These are phyloP conservation scores for Pseudodiploospora longispora DNA, from an alignment of 2,329 filamentous ascomycete genomes.

Conservation along the genomic window DNA sequence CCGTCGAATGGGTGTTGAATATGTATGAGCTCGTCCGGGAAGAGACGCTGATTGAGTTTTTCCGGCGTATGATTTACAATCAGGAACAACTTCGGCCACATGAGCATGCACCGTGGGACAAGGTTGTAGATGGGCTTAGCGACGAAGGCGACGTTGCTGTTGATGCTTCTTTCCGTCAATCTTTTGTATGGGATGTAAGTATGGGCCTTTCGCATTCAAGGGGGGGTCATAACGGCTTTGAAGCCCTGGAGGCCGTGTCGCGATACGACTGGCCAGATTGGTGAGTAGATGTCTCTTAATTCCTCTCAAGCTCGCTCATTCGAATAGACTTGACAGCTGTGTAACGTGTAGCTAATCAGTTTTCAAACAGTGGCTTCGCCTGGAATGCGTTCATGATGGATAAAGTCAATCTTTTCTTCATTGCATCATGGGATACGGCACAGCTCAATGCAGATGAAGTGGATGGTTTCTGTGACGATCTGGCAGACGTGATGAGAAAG, in stretches of 20 bases:
- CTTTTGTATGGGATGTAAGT: constrained; percentile 31
- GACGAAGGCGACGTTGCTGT: constrained; percentile 24
- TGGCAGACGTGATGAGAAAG: constrained; percentile 23
- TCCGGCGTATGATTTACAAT: constrained; percentile 19
- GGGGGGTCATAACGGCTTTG: constrained; percentile 12
- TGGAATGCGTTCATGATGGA: constrained; percentile 32
- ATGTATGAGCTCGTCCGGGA: constrained; percentile 17
- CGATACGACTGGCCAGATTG: constrained; percentile 31
- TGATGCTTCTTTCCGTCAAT: constrained; percentile 27
- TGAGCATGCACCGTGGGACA: constrained; percentile 27
- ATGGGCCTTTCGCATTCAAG: constrained; percentile 18
- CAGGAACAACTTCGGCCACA: constrained; percentile 17
- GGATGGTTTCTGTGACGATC: constrained; percentile 20
- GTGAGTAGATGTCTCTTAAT: constrained; percentile 15
- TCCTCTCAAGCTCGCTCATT: too few relatives aligned
- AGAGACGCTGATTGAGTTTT: constrained; percentile 21
- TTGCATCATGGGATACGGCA: constrained; percentile 33
- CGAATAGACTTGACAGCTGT: background rate
- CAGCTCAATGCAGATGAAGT: constrained; percentile 27
- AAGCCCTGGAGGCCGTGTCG: constrained; percentile 20
- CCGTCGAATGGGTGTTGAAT: constrained; percentile 28
- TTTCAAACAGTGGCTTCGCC: constrained; percentile 21
- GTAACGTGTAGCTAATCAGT: too few relatives aligned
- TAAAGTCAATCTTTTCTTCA: constrained; percentile 23
- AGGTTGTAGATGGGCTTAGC: constrained; percentile 20